Evolutionary conservation across 2,329 filamentous ascomycete genomes (phyloP).

Genomic region (Geosmithia morbida): DNA sequence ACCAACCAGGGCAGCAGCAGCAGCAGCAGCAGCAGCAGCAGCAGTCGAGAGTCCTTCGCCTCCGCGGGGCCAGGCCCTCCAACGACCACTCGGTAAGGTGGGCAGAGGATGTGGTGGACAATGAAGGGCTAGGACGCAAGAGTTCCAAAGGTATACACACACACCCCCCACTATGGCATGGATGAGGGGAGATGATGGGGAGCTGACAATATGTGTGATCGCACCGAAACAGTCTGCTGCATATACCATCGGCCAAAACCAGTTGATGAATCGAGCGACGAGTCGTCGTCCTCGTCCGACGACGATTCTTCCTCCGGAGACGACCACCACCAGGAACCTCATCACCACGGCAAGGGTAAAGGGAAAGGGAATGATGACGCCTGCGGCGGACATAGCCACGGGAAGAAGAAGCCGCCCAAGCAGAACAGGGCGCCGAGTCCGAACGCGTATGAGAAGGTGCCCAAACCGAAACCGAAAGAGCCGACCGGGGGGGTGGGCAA

Average conservation of each 20-base stretch:
- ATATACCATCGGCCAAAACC: conserved; percentile 85
- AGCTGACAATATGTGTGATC: too few relatives aligned
- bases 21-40: conserved; percentile 2
- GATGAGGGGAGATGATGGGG: not conserved
- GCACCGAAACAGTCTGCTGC: conserved; percentile 68
- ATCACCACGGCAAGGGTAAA: conserved; percentile 20
- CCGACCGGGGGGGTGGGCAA: conserved; percentile 7
- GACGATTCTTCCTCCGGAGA: conserved; percentile 20
- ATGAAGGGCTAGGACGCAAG: conserved; percentile 88
- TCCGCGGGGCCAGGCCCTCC: conserved; percentile 32
- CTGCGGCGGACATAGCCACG: conserved; percentile 22
- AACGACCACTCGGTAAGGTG: conserved; percentile 61
- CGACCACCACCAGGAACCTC: conserved; percentile 14
- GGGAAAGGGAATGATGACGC: conserved; percentile 9
- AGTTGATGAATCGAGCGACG: conserved; percentile 69
- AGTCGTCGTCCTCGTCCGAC: conserved; percentile 45
- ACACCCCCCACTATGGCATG: not conserved
- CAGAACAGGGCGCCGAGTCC: conserved; percentile 46
- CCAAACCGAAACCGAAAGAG: conserved; percentile 27
- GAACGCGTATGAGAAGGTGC: conserved; percentile 70
- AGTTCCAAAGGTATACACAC: conserved; percentile 64
- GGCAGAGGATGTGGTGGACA: conserved; percentile 88
- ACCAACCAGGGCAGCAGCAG: conserved; percentile 12
- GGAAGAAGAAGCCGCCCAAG: conserved; percentile 8
- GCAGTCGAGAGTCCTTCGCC: conserved; percentile 28